These are phyloP conservation scores for Myriangium duriaei DNA, from an alignment of 2,329 filamentous ascomycete species.

Conservation along the genomic window DNA sequence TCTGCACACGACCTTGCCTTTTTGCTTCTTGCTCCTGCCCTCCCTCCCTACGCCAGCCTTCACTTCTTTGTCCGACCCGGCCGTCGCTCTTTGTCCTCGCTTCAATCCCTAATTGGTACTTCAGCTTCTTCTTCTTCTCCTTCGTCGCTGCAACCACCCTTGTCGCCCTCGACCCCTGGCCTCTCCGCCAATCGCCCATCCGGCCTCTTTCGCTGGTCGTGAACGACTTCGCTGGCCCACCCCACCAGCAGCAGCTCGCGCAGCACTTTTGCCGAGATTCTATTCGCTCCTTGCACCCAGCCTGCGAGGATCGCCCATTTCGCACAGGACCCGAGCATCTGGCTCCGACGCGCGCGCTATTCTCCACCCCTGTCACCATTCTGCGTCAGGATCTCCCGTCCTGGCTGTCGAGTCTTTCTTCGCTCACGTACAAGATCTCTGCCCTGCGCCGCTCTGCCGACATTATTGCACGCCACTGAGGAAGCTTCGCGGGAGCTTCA, in stretches of 20 bases:
- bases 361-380: not conserved
- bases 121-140: conserved; percentile 9
- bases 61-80: not conserved
- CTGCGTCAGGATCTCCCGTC: not conserved
- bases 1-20: too few relatives aligned
- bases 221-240: too few relatives aligned
- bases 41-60: not conserved
- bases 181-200: conserved; percentile 1
- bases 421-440: not conserved
- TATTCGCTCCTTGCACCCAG: not conserved
- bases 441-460: not conserved
- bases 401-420: not conserved
- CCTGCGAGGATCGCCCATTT: not conserved
- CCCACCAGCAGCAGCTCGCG: too few relatives aligned
- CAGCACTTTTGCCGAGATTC: too few relatives aligned
- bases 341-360: not conserved
- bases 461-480: not conserved
- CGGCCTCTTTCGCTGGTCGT: too few relatives aligned
- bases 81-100: not conserved
- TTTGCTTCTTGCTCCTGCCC: not conserved
- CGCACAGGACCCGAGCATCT: not conserved
- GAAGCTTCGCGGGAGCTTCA: conserved; percentile 2
- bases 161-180: not conserved
- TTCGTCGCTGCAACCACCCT: not conserved
- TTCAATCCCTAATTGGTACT: too few relatives aligned